A percentile compares a stretch with the other conserved stretches of the same genome.
Evolutionary conservation across 1,284 basidiomycete species (phyloP).

Genomic region (Somion occarium): DNA sequence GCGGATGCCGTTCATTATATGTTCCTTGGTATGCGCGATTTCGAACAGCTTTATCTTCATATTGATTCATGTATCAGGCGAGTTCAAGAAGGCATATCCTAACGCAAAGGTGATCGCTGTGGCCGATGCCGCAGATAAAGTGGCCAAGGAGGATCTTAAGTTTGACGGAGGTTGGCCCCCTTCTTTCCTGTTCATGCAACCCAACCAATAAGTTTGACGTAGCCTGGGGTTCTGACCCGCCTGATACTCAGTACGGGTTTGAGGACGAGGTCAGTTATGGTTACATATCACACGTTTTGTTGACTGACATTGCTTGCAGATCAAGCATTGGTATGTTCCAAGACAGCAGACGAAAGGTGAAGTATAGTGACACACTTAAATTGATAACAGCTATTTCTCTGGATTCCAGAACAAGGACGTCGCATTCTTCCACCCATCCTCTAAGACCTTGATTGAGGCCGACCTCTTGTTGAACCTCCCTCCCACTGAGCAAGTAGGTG

Average conservation of each 20-base stretch:
- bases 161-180: conserved; percentile 55
- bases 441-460: conserved; percentile 79
- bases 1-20: conserved; percentile 64
- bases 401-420: conserved; percentile 86
- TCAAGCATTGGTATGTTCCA: conserved; percentile 56
- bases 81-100: conserved; percentile 76
- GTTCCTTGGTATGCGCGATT: conserved; percentile 45
- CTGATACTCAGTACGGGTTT: conserved; percentile 70
- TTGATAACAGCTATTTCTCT: conserved; percentile 62
- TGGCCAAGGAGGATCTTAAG: conserved; percentile 31
- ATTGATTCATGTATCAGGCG: too few relatives aligned
- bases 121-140: conserved; percentile 45
- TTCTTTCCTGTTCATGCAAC: neutral
- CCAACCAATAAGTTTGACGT: conserved; percentile 8
- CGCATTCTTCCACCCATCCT: conserved; percentile 79
- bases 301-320: conserved; percentile 30
- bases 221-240: conserved; percentile 62
- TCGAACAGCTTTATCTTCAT: too few relatives aligned
- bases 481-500: conserved; percentile 72
- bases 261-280: conserved; percentile 64
- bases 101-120: conserved; percentile 72
- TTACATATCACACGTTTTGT: conserved; percentile 4
- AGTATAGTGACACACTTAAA: too few relatives aligned
- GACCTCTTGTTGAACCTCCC: conserved; percentile 93
- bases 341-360: too few relatives aligned